Evolutionary conservation across 2,329 filamentous ascomycete species (phyloP).

Genomic region (Alternaria burnsii): DNA sequence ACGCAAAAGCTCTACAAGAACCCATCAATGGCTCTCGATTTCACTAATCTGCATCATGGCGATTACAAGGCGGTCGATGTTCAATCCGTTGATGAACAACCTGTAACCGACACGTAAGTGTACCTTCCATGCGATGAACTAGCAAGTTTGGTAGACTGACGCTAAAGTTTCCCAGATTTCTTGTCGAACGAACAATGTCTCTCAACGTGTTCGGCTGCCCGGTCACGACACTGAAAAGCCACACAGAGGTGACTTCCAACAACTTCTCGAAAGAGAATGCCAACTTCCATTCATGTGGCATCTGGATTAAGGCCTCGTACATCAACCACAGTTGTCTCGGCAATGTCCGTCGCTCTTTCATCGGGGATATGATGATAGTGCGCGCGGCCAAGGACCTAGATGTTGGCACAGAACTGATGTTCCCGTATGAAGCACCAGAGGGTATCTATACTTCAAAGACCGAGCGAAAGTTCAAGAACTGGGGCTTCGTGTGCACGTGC

Average conservation of each 20-base stretch:
- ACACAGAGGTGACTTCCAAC: conserved; percentile 17
- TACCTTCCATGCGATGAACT: no score
- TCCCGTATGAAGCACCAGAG: conserved; percentile 18
- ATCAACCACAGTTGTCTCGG: conserved; percentile 56
- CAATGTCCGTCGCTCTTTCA: conserved; percentile 49
- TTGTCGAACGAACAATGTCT: conserved; percentile 54
- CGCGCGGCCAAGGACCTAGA: conserved; percentile 50
- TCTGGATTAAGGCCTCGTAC: conserved; percentile 54
- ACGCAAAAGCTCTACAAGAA: conserved; percentile 59
- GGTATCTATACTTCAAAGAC: neutral
- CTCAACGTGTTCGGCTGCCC: conserved; percentile 58
- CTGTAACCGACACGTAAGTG: conserved; percentile 56
- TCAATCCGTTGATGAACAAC: conserved; percentile 44
- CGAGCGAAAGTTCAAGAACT: conserved; percentile 15
- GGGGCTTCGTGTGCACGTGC: conserved; percentile 31
- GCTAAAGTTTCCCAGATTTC: conserved; percentile 45
- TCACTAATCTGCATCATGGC: conserved; percentile 50
- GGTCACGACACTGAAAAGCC: conserved; percentile 18
- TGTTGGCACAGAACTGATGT: conserved; percentile 24
- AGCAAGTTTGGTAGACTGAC: neutral
- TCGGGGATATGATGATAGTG: conserved; percentile 52
- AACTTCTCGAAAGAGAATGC: neutral
- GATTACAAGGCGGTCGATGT: conserved; percentile 48
- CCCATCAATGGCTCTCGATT: conserved; percentile 43
- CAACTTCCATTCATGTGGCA: conserved; percentile 35